Evolutionary conservation across 257 asterid genomes (phyloP).

Genomic region (Dorcoceras hygrometricum): DNA sequence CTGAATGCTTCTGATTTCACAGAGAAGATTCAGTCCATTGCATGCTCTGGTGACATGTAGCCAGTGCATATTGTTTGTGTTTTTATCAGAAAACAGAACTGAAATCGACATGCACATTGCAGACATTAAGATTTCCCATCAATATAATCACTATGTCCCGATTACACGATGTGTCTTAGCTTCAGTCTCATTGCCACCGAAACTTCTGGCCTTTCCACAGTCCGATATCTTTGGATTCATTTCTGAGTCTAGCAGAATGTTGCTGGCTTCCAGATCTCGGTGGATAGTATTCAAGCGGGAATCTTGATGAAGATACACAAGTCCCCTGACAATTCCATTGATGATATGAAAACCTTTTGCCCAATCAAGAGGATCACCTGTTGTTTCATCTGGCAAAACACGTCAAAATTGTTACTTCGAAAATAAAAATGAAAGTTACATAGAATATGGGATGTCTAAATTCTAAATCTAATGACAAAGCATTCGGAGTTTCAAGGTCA

Average conservation of each 20-base stretch:
- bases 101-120: neutral
- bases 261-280: constrained; percentile 18
- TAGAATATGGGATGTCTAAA: too few species aligned
- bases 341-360: constrained; percentile 22
- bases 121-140: too few species aligned
- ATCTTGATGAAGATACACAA: constrained; percentile 29
- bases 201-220: constrained; percentile 27
- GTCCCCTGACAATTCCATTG: constrained; percentile 28
- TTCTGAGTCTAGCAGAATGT: constrained; percentile 19
- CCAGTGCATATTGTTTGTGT: constrained; percentile 20
- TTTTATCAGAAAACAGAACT: neutral
- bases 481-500: too few species aligned
- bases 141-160: constrained; percentile 23
- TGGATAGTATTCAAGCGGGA: constrained; percentile 22
- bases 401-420: too few species aligned
- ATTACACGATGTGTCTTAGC: constrained; percentile 22
- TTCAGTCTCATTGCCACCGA: constrained; percentile 23
- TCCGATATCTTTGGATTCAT: constrained; percentile 28
- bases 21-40: constrained; percentile 27
- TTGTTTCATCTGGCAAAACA: constrained; percentile 18
- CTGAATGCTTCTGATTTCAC: constrained; percentile 25
- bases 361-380: constrained; percentile 28
- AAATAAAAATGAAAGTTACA: too few species aligned
- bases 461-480: too few species aligned
- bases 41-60: constrained; percentile 25